Percentiles rank a stretch among this genome's conserved stretches.
These are phyloP conservation scores for Pythium scleroteichum DNA, from an alignment of 352 stramenopile genomes.

Conservation along the genomic window DNA sequence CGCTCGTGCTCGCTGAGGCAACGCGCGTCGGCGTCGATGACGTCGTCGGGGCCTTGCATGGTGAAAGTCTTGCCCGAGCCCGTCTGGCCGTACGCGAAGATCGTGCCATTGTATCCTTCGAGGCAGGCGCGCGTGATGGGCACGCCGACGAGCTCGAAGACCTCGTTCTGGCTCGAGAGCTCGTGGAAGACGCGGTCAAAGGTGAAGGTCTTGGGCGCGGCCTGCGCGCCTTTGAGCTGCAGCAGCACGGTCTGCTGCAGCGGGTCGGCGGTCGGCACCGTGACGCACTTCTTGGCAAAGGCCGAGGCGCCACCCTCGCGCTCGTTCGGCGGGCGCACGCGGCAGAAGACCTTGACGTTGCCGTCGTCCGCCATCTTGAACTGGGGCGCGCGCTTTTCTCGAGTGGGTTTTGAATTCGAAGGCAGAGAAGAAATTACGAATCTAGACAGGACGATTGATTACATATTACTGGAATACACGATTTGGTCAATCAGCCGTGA, in stretches of 20 bases:
- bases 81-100: conserved; percentile 87
- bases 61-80: conserved; percentile 87
- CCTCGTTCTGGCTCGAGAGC: conserved; percentile 87
- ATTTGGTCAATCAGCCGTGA: no score
- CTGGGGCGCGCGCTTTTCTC: conserved; percentile 8
- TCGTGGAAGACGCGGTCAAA: conserved; percentile 93
- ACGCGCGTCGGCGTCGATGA: conserved; percentile 46
- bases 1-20: conserved; percentile 35
- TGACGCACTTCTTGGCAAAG: conserved; percentile 65
- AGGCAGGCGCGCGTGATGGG: conserved; percentile 83
- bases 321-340: conserved; percentile 80
- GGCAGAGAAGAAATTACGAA: conserved; percentile 1
- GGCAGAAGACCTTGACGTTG: conserved; percentile 88
- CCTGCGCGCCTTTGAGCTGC: conserved; percentile 44
- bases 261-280: conserved; percentile 42
- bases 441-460: conserved; percentile 1
- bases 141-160: conserved; percentile 87
- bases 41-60: conserved; percentile 79
- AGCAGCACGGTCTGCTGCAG: conserved; percentile 64
- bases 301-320: conserved; percentile 54
- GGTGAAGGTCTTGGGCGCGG: conserved; percentile 68
- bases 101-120: conserved; percentile 85
- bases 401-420: conserved; percentile 18
- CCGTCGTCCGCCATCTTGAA: conserved; percentile 54
- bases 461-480: no score